These are phyloP conservation scores for Penicillium canescens DNA, from an alignment of 495 filamentous ascomycete species.

Conservation along the genomic window DNA sequence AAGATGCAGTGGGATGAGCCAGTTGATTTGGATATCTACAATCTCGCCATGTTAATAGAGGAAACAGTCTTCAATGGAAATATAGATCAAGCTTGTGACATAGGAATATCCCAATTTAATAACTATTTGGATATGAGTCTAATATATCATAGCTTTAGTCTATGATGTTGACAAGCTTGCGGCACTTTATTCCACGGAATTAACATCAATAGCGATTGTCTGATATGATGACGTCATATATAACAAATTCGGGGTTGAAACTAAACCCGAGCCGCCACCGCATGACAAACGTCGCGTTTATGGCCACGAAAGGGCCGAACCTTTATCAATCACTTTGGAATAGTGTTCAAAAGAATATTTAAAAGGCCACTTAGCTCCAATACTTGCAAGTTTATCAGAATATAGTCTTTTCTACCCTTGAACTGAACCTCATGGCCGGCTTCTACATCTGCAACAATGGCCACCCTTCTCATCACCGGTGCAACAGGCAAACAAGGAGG, in stretches of 20 bases:
- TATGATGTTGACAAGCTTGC: no score
- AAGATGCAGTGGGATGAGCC: no score
- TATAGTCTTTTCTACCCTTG: neutral
- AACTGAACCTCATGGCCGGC: neutral
- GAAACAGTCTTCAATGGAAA: no score
- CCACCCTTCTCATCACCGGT: slow-evolving; percentile 61
- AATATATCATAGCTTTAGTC: no score
- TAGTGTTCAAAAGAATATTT: neutral
- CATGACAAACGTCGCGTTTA: neutral
- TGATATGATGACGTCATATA: neutral
- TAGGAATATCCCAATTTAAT: no score
- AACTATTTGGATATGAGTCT: no score
- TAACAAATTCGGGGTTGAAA: slow-evolving; percentile 2
- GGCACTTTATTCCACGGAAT: no score
- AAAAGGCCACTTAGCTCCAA: neutral
- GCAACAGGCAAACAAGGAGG: slow-evolving; percentile 70
- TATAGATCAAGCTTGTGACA: no score
- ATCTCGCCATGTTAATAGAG: no score
- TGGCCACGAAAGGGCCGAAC: neutral
- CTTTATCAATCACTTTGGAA: neutral
- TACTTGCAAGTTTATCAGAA: neutral
- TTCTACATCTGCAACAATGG: slow-evolving; percentile 6
- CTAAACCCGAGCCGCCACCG: neutral
- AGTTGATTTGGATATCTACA: no score
- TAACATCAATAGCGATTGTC: no score